phyloP scores from a whole-genome alignment of 2,329 filamentous ascomycete genomes.

The Penicillium sp. region DNA sequence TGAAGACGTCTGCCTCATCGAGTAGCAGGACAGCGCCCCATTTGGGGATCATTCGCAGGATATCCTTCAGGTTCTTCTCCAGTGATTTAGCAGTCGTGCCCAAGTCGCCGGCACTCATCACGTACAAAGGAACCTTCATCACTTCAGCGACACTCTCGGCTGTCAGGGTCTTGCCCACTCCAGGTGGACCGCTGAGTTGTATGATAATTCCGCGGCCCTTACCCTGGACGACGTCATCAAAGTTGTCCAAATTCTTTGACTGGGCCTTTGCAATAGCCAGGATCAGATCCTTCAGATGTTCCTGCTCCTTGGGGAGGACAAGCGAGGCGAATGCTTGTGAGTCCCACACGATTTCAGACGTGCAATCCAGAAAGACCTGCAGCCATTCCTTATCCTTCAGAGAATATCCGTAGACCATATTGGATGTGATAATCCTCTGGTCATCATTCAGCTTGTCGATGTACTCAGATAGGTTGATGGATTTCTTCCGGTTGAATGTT shows the following conservation, averaged over 20 bases:
- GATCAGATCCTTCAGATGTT: slow-evolving; percentile 42
- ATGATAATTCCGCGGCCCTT: slow-evolving; percentile 52
- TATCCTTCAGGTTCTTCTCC: slow-evolving; percentile 43
- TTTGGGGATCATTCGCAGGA: slow-evolving; percentile 46
- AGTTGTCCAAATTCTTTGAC: slow-evolving; percentile 33
- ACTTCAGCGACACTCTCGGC: slow-evolving; percentile 49
- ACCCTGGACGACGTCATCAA: slow-evolving; percentile 50
- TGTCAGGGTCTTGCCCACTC: slow-evolving; percentile 52
- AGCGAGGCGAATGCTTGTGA: slow-evolving; percentile 45
- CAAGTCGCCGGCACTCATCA: slow-evolving; percentile 47
- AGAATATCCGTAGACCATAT: slow-evolving; percentile 47
- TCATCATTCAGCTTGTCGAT: slow-evolving; percentile 35
- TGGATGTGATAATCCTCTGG: slow-evolving; percentile 40
- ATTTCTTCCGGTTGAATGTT: slow-evolving; percentile 42
- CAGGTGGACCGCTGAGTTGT: slow-evolving; percentile 48
- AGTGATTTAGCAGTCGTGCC: slow-evolving; percentile 42
- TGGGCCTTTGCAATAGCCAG: slow-evolving; percentile 46
- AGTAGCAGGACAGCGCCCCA: slow-evolving; percentile 52
- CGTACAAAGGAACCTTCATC: slow-evolving; percentile 49
- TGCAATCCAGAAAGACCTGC: slow-evolving; percentile 37
- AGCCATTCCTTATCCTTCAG: slow-evolving; percentile 39
- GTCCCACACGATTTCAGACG: slow-evolving; percentile 44
- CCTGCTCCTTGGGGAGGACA: slow-evolving; percentile 44
- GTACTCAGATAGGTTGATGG: slow-evolving; percentile 21
- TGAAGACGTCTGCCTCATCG: slow-evolving; percentile 43